A percentile compares a stretch with the other conserved stretches of the same genome.
These are phyloP conservation scores for Trametes gibbosa DNA, from an alignment of 768 basidiomycete genomes.

Conservation along the genomic window DNA sequence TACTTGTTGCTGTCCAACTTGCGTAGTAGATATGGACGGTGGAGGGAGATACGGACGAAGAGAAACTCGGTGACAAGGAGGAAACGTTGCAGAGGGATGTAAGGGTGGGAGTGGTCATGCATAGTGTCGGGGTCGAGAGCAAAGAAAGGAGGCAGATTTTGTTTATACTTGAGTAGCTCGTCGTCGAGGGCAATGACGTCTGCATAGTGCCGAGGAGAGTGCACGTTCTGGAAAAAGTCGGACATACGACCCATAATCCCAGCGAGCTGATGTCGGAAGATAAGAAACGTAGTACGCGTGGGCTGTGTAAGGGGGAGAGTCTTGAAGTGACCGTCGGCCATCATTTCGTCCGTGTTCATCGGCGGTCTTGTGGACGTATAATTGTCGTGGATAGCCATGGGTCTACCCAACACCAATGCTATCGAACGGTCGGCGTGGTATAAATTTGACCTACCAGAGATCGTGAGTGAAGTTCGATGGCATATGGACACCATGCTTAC, in stretches of 20 bases:
- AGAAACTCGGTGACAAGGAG: slow-evolving; percentile 87
- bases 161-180: slow-evolving; percentile 75
- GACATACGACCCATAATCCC: slow-evolving; percentile 86
- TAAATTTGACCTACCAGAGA: slow-evolving; percentile 65
- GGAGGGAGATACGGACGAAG: slow-evolving; percentile 79
- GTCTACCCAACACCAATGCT: slow-evolving; percentile 87
- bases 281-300: slow-evolving; percentile 84
- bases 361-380: slow-evolving; percentile 83
- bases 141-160: slow-evolving; percentile 76
- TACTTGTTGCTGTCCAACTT: slow-evolving; percentile 78
- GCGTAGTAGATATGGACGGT: slow-evolving; percentile 86
- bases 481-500: slow-evolving; percentile 38
- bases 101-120: slow-evolving; percentile 62
- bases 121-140: slow-evolving; percentile 73
- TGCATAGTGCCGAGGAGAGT: slow-evolving; percentile 72
- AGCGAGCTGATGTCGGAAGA: slow-evolving; percentile 80
- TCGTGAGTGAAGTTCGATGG: neutral
- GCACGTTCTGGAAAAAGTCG: slow-evolving; percentile 89
- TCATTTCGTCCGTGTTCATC: slow-evolving; percentile 64
- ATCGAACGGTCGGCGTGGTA: slow-evolving; percentile 95
- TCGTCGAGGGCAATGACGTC: slow-evolving; percentile 83
- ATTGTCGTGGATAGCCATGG: slow-evolving; percentile 84
- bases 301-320: slow-evolving; percentile 63
- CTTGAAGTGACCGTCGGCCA: slow-evolving; percentile 41
- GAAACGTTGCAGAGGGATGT: slow-evolving; percentile 81